Conservation (phyloP, 2,329 filamentous ascomycete species). For the Nannizziopsis barbatae region DNA sequence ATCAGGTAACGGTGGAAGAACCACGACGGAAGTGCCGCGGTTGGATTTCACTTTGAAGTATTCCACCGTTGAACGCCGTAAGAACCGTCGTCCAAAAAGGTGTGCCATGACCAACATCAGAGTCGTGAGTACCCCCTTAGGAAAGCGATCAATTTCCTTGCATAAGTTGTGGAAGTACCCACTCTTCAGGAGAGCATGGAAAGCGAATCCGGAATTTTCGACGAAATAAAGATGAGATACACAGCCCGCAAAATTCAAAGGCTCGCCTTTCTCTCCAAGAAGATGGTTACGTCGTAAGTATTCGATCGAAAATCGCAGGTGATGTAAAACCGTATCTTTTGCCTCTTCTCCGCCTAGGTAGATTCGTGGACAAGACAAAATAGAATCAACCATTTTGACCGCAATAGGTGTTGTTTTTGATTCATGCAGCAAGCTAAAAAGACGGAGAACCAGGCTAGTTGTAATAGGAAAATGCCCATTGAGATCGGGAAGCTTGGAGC, state of each 20-base stretch:
- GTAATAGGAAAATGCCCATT: conserved; percentile 70
- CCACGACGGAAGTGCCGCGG: conserved; percentile 51
- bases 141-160: conserved; percentile 42
- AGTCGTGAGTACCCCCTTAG: conserved; percentile 43
- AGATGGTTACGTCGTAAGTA: conserved; percentile 61
- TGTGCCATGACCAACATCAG: conserved; percentile 60
- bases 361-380: conserved; percentile 58
- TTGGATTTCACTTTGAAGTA: conserved; percentile 42
- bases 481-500: conserved; percentile 60
- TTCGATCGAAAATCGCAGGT: conserved; percentile 69
- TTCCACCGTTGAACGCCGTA: conserved; percentile 38
- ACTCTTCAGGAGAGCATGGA: conserved; percentile 60
- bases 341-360: conserved; percentile 59
- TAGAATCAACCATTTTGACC: conserved; percentile 49
- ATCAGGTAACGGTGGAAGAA: conserved; percentile 53
- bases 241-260: conserved; percentile 60
- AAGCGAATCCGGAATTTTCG: conserved; percentile 63
- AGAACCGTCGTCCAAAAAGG: conserved; percentile 49
- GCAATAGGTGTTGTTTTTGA: conserved; percentile 55
- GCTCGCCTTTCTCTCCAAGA: conserved; percentile 48
- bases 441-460: conserved; percentile 57
- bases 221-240: conserved; percentile 66
- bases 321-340: conserved; percentile 60
- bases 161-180: conserved; percentile 61
- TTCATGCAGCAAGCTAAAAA: conserved; percentile 56